These are phyloP conservation scores for Agroathelia rolfsii DNA, from an alignment of 1,284 basidiomycete genomes.

Conservation along the genomic window DNA sequence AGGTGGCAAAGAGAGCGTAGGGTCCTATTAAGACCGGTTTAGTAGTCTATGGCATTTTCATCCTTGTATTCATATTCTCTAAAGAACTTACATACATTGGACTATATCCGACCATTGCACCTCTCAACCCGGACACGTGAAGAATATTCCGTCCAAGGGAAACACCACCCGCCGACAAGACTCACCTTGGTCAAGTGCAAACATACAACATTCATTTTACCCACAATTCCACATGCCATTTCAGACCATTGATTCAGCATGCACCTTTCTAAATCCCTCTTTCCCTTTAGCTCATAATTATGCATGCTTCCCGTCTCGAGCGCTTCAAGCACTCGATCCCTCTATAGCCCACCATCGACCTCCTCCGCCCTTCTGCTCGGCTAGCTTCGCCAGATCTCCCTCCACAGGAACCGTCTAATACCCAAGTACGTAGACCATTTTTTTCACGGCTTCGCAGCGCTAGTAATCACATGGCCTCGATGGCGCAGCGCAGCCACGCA, in stretches of 20 bases:
- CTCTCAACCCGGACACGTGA: conserved; percentile 44
- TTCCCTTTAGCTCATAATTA: conserved; percentile 35
- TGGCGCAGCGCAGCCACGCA: too few species aligned
- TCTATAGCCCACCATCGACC: conserved; percentile 39
- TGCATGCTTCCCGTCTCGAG: conserved; percentile 61
- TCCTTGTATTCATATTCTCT: conserved; percentile 4
- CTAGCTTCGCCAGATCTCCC: too few species aligned
- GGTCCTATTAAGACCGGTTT: conserved; percentile 46
- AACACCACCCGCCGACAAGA: conserved; percentile 28
- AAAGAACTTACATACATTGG: conserved; percentile 36
- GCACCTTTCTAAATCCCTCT: background rate
- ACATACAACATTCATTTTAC: conserved; percentile 51
- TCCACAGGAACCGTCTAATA: too few species aligned
- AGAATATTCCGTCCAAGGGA: conserved; percentile 44
- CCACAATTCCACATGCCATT: conserved; percentile 41
- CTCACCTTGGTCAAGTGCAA: conserved; percentile 26
- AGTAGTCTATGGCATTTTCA: conserved; percentile 21
- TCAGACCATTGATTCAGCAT: background rate
- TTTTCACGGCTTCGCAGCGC: too few species aligned
- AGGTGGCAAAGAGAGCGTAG: conserved; percentile 48
- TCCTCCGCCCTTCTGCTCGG: conserved; percentile 37
- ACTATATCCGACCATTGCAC: conserved; percentile 59
- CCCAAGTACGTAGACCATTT: too few species aligned
- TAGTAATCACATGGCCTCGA: too few species aligned
- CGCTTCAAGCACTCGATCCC: conserved; percentile 48